Base-by-base conservation (phyloP, 1,139 yeast species). In the Debaryomyces sp. region DNA sequence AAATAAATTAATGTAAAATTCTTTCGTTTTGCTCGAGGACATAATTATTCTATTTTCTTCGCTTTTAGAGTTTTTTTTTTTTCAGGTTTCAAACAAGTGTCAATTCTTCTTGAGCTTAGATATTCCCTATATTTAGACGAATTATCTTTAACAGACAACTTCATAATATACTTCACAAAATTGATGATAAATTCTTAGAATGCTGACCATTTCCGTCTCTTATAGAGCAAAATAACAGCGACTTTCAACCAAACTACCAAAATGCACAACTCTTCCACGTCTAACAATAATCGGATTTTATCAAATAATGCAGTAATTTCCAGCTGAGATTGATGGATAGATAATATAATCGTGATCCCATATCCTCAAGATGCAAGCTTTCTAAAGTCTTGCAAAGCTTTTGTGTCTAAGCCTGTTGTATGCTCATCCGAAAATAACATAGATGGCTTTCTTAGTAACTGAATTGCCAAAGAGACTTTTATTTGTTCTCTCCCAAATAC, bases 401-500 rank as follows among this genome's bases (percentile, higher is more conserved):
- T 82, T 2, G 96, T 86, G 63, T 90, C 96, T 30, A 90, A 70
- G 0, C 96, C 96, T 0, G 96, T 89, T 0, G 96, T 90, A 2
- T 96, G 96, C 59, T 90, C 96, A 63, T 90, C 97, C 41, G 90
- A 68, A 57, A 89, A 89, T 52, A 90, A 67, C 1, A 89, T 70
- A 0, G 92, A 83, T 0, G 96, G 96, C 54, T 84, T 85, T 2
- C 89, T 80, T 29, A 90, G 70, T 56, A 90, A 68, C 62, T 89
- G 96, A 17, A 88, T 83, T 0, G 91, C 96, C 46, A 89, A 80
- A 48, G 91, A 84, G 1, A 89, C 75, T 51, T 96, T 67, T 58
- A 96, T 68, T 61, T 86, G 87, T 59, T 90, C 96, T 29, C 97
- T 96, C 5, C 97, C 97, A 2, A 94, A 86, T 23, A 89, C 66